Evolutionary conservation across 148 eudicot genomes (phyloP), one percentile per base, ranked within the genome.

Genomic region (Nepenthes mirabilis): DNA sequence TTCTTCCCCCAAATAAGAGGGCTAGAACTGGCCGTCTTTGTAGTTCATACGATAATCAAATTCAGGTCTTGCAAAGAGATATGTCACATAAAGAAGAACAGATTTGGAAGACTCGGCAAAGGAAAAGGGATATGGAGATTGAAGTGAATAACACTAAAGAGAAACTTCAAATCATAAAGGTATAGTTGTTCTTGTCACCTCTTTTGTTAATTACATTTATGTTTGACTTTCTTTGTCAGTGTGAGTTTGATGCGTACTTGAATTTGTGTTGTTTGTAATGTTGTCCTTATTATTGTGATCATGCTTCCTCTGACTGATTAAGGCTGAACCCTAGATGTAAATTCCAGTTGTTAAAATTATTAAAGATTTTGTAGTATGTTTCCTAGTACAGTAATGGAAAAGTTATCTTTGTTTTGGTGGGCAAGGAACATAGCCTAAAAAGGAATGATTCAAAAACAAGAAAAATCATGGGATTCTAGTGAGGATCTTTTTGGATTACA

Each of bases 41-140:
- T 76, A 77, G 85, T 65, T 86, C 99, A 6, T 93, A 75, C 81
- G 95, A 82, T 73, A 79, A 86, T 66, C 81, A 86, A 69, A 84
- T 93, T 55, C 73, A 80, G 62, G 64, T 63, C 60, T 79, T 86
- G 56, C 77, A 88, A 72, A 79, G 61, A 64, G 91, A 93, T 13
- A 78, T 65, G 37, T 58, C 45, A 35, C 12, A 32, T 55, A 59
- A 73, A 50, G 68, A 74, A 60, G 81, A 76, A 64, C 68, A 80
- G 69, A 80, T 73, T 67, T 77, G 72, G 65, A 58, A 67, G 33
- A 65, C 45, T 43, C 77, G 73, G 7, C 80, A 79, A 47, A 72
- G 54, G 60, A 83, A 86, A 75, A 78, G 95, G 71, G 68, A 36
- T 32, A 74, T 69, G 14, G 96, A 93, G 61, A 74, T 77, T 53